Evolutionary conservation across 768 basidiomycete genomes (phyloP).

Genomic region (Boletales sp.): DNA sequence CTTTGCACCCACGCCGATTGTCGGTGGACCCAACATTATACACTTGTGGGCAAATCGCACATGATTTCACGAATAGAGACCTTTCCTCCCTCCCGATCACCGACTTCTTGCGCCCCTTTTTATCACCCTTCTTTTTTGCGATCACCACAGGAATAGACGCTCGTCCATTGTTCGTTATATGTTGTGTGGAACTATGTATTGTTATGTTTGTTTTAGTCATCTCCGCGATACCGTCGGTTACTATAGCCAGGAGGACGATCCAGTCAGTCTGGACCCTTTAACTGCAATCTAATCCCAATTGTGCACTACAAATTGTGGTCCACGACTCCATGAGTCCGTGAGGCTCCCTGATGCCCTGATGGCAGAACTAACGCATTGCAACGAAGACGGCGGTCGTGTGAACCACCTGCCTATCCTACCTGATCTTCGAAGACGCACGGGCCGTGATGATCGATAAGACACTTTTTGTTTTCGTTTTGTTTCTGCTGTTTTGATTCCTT

Average conservation of each 20-base stretch:
- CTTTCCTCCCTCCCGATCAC: not conserved
- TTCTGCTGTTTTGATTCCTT: not conserved
- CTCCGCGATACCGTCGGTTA: not conserved
- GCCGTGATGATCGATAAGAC: slow-evolving; percentile 18
- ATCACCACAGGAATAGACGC: slow-evolving; percentile 12
- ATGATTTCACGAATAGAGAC: slow-evolving; percentile 11
- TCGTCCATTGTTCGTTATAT: slow-evolving; percentile 9
- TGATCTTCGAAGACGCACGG: slow-evolving; percentile 21
- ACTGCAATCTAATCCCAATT: not conserved
- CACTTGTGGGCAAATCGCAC: slow-evolving; percentile 33
- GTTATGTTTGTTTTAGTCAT: slow-evolving; percentile 19
- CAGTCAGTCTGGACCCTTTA: slow-evolving; percentile 2
- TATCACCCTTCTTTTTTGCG: not conserved
- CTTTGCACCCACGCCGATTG: slow-evolving; percentile 31
- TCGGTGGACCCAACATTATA: slow-evolving; percentile 32
- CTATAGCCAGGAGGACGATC: not conserved
- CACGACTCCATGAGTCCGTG: slow-evolving; percentile 15
- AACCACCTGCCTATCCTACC: slow-evolving; percentile 12
- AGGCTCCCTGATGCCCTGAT: slow-evolving; percentile 11
- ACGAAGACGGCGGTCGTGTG: slow-evolving; percentile 6
- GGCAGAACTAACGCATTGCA: slow-evolving; percentile 10
- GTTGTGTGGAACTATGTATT: slow-evolving; percentile 24
- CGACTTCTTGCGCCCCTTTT: not conserved
- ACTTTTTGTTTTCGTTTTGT: not conserved
- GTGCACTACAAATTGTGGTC: slow-evolving; percentile 5